These are phyloP conservation scores for Lasiosphaeriaceae sp. DNA, from an alignment of 495 filamentous ascomycete genomes.

Conservation along the genomic window DNA sequence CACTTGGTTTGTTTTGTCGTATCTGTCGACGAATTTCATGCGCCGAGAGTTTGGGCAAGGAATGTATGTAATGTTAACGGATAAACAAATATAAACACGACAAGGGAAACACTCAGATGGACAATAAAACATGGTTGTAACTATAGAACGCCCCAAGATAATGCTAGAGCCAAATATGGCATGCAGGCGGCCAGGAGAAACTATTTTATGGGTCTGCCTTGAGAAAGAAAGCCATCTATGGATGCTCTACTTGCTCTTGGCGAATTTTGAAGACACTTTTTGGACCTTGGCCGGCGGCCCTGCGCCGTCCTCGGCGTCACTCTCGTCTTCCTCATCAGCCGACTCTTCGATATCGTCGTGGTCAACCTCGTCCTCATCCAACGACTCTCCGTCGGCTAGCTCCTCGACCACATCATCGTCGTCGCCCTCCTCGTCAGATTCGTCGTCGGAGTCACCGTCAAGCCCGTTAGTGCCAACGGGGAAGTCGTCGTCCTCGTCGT, in stretches of 20 bases:
- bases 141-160: no score
- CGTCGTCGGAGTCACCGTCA: conserved; percentile 27
- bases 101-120: no score
- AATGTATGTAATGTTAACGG: no score
- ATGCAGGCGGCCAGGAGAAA: no score
- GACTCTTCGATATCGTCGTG: conserved; percentile 36
- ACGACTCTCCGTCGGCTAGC: conserved; percentile 25
- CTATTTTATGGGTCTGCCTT: no score
- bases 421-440: conserved; percentile 30
- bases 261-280: conserved; percentile 22
- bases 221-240: no score
- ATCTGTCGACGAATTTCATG: no score
- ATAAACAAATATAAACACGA: no score
- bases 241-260: conserved; percentile 23
- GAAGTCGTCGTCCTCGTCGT: conserved; percentile 27
- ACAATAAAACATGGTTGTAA: no score
- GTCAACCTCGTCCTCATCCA: conserved; percentile 38
- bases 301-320: conserved; percentile 26
- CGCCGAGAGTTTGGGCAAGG: no score
- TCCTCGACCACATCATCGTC: conserved; percentile 29
- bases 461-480: conserved; percentile 12
- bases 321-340: conserved; percentile 26
- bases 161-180: no score
- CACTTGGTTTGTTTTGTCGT: no score
- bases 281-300: conserved; percentile 34